phyloP scores from a whole-genome alignment of 768 basidiomycete species.

The Rubroboletus pulcherrimus region DNA sequence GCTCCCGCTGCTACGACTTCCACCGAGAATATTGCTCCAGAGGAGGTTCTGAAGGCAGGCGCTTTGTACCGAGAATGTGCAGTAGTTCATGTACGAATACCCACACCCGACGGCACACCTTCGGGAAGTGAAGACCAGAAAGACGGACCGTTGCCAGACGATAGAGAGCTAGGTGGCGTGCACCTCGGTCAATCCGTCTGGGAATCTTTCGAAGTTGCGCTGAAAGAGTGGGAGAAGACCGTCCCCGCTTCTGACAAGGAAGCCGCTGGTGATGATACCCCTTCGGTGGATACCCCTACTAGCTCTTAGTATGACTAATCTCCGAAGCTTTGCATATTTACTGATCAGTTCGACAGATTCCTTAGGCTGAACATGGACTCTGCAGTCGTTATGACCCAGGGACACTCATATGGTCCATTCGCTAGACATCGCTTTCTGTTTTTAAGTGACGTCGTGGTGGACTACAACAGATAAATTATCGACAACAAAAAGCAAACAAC shows the following conservation, averaged over 20 bases:
- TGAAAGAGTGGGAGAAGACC: conserved; percentile 63
- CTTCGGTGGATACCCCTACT: conserved; percentile 22
- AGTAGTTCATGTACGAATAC: conserved; percentile 48
- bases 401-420: background rate
- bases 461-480: conserved; percentile 24
- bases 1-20: conserved; percentile 8
- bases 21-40: conserved; percentile 27
- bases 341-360: conserved; percentile 4
- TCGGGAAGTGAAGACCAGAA: conserved; percentile 25
- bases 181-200: conserved; percentile 63
- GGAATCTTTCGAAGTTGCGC: conserved; percentile 67
- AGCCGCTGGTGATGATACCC: conserved; percentile 20
- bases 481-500: conserved; percentile 4
- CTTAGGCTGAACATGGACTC: background rate
- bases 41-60: conserved; percentile 73
- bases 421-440: conserved; percentile 5
- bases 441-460: conserved; percentile 1
- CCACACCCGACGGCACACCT: conserved; percentile 20
- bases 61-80: conserved; percentile 77
- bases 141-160: conserved; percentile 46
- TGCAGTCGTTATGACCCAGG: background rate
- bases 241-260: conserved; percentile 20
- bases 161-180: conserved; percentile 72
- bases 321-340: background rate
- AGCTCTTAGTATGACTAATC: conserved; percentile 11